These are phyloP conservation scores for Aspergillus fumigatiaffinis DNA, from an alignment of 2,329 filamentous ascomycete genomes.

Conservation along the genomic window DNA sequence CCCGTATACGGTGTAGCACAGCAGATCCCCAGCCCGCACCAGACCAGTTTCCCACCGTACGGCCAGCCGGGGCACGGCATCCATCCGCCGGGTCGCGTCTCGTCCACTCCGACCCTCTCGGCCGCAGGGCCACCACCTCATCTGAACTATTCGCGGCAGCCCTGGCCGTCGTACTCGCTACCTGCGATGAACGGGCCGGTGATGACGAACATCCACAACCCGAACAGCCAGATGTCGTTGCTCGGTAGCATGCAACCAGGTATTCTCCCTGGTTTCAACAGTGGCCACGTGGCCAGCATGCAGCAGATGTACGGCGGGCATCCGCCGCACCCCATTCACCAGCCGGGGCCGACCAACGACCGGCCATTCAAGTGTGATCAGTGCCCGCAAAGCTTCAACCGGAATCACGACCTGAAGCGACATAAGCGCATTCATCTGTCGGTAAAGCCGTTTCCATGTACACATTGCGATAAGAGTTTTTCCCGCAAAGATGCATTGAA, in stretches of 20 bases:
- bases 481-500: slow-evolving; percentile 95
- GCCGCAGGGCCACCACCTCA: slow-evolving; percentile 25
- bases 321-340: slow-evolving; percentile 52
- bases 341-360: slow-evolving; percentile 60
- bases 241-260: slow-evolving; percentile 57
- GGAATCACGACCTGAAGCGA: slow-evolving; percentile 92
- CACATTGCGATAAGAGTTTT: slow-evolving; percentile 91
- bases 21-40: slow-evolving; percentile 50
- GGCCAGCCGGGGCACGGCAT: slow-evolving; percentile 39
- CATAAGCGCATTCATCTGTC: slow-evolving; percentile 94
- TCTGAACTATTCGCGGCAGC: slow-evolving; percentile 38
- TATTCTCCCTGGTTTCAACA: slow-evolving; percentile 59
- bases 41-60: slow-evolving; percentile 39
- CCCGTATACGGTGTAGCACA: slow-evolving; percentile 37
- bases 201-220: slow-evolving; percentile 74
- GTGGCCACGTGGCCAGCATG: slow-evolving; percentile 54
- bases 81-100: slow-evolving; percentile 48
- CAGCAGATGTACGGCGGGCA: slow-evolving; percentile 58
- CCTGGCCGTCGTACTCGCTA: slow-evolving; percentile 53
- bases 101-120: slow-evolving; percentile 13
- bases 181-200: slow-evolving; percentile 64
- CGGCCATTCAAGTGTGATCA: slow-evolving; percentile 92
- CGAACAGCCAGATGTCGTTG: slow-evolving; percentile 67
- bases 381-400: slow-evolving; percentile 89
- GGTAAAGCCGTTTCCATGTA: slow-evolving; percentile 92